Evolutionary conservation across 495 filamentous ascomycete genomes (phyloP), one percentile per base, ranked within the genome.

Genomic region (Lindgomyces ingoldianus): DNA sequence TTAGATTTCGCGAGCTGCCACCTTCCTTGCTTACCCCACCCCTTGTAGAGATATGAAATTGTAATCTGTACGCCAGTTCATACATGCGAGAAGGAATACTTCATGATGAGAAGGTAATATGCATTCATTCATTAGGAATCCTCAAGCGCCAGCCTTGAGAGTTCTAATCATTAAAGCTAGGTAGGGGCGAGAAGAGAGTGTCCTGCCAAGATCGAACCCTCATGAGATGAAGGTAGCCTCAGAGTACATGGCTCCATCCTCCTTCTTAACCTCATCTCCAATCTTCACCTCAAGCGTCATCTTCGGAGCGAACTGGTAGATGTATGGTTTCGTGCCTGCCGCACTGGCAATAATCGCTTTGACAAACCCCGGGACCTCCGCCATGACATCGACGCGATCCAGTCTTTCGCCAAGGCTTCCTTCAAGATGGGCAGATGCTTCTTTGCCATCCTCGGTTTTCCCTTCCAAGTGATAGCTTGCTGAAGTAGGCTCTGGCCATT

Each of bases 371-470:
- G 94, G 94, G 51, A 98, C 89, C 73, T 98, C 91, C 9, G 87
- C 90, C 93, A 98, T 95, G 57, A 98, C 88, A 75, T 98, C 95
- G 51, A 98, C 84, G 64, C 90, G 86, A 74, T 98, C 95, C 27
- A 89, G 73, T 47, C 84, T 84, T 25, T 84, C 77, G n/a, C 85
- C 90, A 11, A 96, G 78, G 12, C 77, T 68, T 10, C 88, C 89
- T 63, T 89, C 85, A 10, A 97, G 69, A 27, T 81, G 77, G 8
- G 90, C 94, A 46, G 81, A 75, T 33, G 90, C 81, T 1, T 81
- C 73, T 70, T 93, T 87, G 24, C 87, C 88, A 63, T 95, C 91
- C 73, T 87, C 87, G 36, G 84, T 86, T 72, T 85, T 86, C 48
- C 91, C 92, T 19, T 81, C 78, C 95, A 93, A 98, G 29, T 80